Evolutionary conservation across 2,329 filamentous ascomycete genomes (phyloP).

Genomic region (Blastomyces percursus): DNA sequence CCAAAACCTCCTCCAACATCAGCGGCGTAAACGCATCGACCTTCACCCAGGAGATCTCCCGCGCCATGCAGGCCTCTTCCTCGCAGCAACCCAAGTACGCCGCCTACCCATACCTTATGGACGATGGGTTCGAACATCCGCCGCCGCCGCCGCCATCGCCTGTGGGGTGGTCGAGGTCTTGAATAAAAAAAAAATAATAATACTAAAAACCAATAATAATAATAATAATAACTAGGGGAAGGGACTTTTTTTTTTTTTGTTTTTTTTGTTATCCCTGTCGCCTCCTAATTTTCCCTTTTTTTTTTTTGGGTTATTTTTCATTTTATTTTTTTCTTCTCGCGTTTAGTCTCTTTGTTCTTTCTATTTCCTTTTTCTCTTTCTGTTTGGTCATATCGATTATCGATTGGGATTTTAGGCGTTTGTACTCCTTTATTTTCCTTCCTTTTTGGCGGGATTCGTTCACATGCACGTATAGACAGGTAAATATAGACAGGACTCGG

Average conservation of each 20-base stretch:
- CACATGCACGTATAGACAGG: not conserved
- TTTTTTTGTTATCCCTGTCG: not conserved
- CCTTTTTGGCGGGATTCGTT: not conserved
- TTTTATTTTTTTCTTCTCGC: no score
- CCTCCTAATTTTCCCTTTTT: not conserved
- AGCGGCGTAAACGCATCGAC: not conserved
- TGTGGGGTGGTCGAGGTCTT: not conserved
- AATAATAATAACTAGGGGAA: no score
- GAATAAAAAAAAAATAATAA: no score
- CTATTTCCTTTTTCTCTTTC: not conserved
- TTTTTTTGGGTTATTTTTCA: no score
- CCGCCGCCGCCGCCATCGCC: constrained; percentile 4
- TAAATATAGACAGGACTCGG: not conserved
- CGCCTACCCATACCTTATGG: not conserved
- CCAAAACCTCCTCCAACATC: not conserved
- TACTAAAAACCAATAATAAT: no score
- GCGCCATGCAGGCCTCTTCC: constrained; percentile 6
- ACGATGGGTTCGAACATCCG: not conserved
- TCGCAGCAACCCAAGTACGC: constrained; percentile 3
- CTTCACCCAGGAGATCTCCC: constrained; percentile 7
- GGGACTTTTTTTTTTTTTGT: no score
- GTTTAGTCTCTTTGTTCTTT: not conserved
- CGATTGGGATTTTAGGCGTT: not conserved
- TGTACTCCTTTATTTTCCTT: not conserved
- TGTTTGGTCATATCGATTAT: not conserved